These are phyloP conservation scores for Pseudonitzschia delicatissima DNA, from an alignment of 108 stramenopile species.

Conservation along the genomic window DNA sequence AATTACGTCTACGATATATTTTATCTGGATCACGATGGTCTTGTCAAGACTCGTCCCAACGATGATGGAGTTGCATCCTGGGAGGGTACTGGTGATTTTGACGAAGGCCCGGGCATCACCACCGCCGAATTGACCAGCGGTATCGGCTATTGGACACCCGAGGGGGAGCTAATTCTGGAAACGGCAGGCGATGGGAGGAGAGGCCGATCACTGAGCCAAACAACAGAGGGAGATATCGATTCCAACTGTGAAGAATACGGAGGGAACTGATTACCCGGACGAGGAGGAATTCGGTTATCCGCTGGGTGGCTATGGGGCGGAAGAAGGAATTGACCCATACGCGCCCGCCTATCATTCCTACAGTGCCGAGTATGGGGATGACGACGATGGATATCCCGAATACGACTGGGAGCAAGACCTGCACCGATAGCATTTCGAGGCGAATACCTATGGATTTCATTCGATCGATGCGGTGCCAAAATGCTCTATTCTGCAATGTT, in stretches of 20 bases:
- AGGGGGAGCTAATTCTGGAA: conserved; percentile 70
- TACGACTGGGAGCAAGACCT: conserved; percentile 13
- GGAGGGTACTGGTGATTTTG: not conserved
- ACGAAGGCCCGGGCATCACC: not conserved
- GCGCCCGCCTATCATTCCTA: not conserved
- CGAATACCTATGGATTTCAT: too few relatives aligned
- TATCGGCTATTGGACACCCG: conserved; percentile 70
- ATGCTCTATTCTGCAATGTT: too few relatives aligned
- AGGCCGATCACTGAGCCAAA: not conserved
- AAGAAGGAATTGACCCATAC: not conserved
- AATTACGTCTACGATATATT: conserved; percentile 49
- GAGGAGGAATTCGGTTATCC: conserved; percentile 29
- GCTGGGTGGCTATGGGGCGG: not conserved
- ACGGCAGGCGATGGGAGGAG: conserved; percentile 4
- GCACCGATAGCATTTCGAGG: too few relatives aligned
- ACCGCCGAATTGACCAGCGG: conserved; percentile 59
- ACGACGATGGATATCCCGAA: not conserved
- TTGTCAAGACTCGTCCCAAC: not conserved
- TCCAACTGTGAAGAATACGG: conserved; percentile 49
- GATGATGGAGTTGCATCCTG: not conserved
- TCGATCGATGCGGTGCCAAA: too few relatives aligned
- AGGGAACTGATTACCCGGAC: conserved; percentile 54
- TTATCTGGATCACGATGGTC: conserved; percentile 21
- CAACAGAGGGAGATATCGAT: conserved; percentile 27
- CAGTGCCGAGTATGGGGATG: not conserved